Conservation (phyloP, 2,329 filamentous ascomycete genomes). For the Chrysosporium keratinophilum region DNA sequence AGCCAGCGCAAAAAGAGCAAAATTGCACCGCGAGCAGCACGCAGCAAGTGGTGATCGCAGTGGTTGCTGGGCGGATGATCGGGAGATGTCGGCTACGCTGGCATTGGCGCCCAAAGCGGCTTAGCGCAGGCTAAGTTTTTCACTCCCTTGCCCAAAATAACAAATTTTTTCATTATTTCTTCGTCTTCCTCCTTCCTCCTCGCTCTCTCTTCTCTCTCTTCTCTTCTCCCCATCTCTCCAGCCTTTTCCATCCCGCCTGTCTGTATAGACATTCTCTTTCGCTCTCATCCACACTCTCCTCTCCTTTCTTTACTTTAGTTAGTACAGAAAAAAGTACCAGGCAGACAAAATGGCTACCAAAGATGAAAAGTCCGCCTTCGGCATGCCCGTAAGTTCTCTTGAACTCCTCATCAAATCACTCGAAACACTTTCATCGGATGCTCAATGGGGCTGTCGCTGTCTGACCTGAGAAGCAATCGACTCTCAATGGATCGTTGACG, state of each 20-base stretch:
- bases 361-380: conserved; percentile 46
- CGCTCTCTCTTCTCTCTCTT: conserved; percentile 26
- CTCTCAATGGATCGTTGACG: conserved; percentile 12
- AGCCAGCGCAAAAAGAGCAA: not conserved
- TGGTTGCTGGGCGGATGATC: conserved; percentile 10
- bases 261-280: conserved; percentile 20
- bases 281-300: conserved; percentile 26
- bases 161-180: conserved; percentile 20
- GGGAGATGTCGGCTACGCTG: conserved; percentile 17
- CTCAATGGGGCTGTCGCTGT: not conserved
- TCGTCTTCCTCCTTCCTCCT: conserved; percentile 29
- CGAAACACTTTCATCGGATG: not conserved
- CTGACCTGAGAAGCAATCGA: no score
- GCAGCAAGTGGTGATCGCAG: not conserved
- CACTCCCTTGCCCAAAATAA: conserved; percentile 13
- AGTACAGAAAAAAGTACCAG: conserved; percentile 6
- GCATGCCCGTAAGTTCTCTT: conserved; percentile 39
- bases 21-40: not conserved
- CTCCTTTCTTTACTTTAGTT: conserved; percentile 29
- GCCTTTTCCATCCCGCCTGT: conserved; percentile 23
- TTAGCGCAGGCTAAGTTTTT: conserved; percentile 15
- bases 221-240: conserved; percentile 16
- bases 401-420: not conserved
- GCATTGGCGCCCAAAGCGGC: conserved; percentile 12
- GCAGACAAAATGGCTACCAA: conserved; percentile 40